Conservation (phyloP, 495 filamentous ascomycete species). For the Trichoderma erinaceum region DNA sequence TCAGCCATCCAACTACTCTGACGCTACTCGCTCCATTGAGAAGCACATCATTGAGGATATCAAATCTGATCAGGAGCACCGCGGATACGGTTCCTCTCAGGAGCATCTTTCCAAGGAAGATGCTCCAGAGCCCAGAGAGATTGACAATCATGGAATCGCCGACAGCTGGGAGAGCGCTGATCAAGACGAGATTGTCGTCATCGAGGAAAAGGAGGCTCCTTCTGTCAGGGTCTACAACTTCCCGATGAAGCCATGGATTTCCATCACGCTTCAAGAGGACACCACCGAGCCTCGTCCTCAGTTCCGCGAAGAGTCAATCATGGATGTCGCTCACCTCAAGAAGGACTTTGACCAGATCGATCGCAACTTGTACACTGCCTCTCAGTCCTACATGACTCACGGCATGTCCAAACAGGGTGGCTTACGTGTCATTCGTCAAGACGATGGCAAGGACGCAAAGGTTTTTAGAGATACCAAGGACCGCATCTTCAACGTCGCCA, state of each 20-base stretch:
- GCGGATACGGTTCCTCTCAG: conserved; percentile 35
- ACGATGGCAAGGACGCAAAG: conserved; percentile 82
- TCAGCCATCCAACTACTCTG: conserved; percentile 8
- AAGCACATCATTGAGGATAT: background rate
- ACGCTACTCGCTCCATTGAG: conserved; percentile 9
- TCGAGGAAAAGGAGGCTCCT: conserved; percentile 56
- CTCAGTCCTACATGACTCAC: conserved; percentile 88
- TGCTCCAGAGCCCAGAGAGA: conserved; percentile 51
- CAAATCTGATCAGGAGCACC: conserved; percentile 1
- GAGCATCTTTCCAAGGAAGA: conserved; percentile 44
- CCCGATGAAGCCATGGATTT: conserved; percentile 89
- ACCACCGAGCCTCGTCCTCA: conserved; percentile 41
- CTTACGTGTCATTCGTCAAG: conserved; percentile 85
- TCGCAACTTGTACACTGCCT: conserved; percentile 81
- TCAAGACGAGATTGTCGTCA: conserved; percentile 62
- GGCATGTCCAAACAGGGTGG: conserved; percentile 87
- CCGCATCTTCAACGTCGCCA: conserved; percentile 86
- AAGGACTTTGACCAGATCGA: conserved; percentile 98
- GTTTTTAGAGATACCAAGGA: conserved; percentile 82
- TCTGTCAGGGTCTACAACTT: conserved; percentile 84
- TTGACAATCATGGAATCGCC: conserved; percentile 47
- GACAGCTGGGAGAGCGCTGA: conserved; percentile 79
- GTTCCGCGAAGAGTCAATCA: conserved; percentile 64
- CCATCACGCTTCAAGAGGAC: conserved; percentile 54
- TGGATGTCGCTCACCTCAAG: conserved; percentile 87